Conservation (phyloP, 768 basidiomycete species). For the Sarcodon aspratus region DNA sequence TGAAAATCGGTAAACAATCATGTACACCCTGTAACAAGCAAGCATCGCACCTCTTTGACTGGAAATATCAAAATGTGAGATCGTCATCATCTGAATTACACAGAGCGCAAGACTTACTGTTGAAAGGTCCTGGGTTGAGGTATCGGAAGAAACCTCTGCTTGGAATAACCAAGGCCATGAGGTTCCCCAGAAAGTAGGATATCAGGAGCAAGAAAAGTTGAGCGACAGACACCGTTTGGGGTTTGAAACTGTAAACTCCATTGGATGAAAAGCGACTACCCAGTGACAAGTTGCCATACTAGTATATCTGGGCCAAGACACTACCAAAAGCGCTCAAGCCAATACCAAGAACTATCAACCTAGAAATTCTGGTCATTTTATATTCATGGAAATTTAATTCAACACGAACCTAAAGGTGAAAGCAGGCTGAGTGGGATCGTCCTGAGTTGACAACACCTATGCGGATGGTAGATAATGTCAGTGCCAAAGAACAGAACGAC, state of each 20-base stretch:
- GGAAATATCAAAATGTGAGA: too few species aligned
- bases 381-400: too few species aligned
- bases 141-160: constrained; percentile 17
- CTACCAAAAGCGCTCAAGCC: constrained; percentile 45
- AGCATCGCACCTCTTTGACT: too few species aligned
- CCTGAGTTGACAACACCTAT: constrained; percentile 22
- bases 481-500: not conserved
- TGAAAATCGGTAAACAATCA: too few species aligned
- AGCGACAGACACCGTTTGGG: constrained; percentile 37
- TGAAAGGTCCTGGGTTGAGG: constrained; percentile 27
- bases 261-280: not conserved
- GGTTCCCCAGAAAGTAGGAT: constrained; percentile 37
- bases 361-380: too few species aligned
- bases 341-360: constrained; percentile 26
- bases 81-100: too few species aligned
- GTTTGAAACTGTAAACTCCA: constrained; percentile 23
- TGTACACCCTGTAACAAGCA: too few species aligned
- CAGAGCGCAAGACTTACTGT: constrained; percentile 13
- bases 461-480: not conserved
- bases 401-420: constrained; percentile 45
- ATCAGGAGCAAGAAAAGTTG: constrained; percentile 40
- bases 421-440: constrained; percentile 27
- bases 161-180: constrained; percentile 24
- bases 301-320: constrained; percentile 18
- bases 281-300: constrained; percentile 8